These are phyloP conservation scores for Lotus japonicus DNA, from an alignment of 306 rosid genomes.

Conservation along the genomic window DNA sequence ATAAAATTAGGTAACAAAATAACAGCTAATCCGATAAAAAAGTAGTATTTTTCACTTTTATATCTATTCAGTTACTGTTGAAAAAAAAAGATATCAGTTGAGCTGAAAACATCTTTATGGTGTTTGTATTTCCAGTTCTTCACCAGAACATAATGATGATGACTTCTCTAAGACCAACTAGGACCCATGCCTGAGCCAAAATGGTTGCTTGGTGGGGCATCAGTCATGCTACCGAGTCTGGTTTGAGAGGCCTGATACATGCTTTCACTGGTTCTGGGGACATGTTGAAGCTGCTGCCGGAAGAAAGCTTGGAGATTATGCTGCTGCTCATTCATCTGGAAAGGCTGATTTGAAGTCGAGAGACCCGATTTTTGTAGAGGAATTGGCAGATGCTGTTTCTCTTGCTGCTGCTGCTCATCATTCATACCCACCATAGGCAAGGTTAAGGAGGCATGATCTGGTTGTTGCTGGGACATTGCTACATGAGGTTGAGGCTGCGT, in stretches of 20 bases:
- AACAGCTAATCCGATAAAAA: too few relatives aligned
- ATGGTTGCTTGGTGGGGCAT: too few relatives aligned
- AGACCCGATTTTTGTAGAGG: constrained; percentile 23
- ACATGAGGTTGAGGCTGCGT: not conserved
- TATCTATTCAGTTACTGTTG: not conserved
- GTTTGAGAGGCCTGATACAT: not conserved
- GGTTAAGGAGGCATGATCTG: constrained; percentile 1
- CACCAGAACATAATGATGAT: not conserved
- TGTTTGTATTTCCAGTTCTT: constrained; percentile 6
- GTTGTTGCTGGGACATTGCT: constrained; percentile 19
- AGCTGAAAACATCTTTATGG: not conserved
- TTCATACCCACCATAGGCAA: constrained; percentile 13
- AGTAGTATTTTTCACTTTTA: too few relatives aligned
- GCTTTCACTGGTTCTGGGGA: constrained; percentile 21
- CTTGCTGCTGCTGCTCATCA: constrained; percentile 25
- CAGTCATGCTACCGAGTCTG: too few relatives aligned
- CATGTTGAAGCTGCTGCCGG: constrained; percentile 35
- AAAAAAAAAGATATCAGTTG: not conserved
- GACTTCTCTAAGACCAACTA: constrained; percentile 29
- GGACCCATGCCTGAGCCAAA: not conserved
- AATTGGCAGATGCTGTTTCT: constrained; percentile 15
- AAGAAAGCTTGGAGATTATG: constrained; percentile 22
- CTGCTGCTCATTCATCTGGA: constrained; percentile 39
- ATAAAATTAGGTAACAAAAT: too few relatives aligned
- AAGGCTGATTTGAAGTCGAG: constrained; percentile 21